phyloP scores from a whole-genome alignment of 345 rosid genomes.

The Sonneratia alba region DNA sequence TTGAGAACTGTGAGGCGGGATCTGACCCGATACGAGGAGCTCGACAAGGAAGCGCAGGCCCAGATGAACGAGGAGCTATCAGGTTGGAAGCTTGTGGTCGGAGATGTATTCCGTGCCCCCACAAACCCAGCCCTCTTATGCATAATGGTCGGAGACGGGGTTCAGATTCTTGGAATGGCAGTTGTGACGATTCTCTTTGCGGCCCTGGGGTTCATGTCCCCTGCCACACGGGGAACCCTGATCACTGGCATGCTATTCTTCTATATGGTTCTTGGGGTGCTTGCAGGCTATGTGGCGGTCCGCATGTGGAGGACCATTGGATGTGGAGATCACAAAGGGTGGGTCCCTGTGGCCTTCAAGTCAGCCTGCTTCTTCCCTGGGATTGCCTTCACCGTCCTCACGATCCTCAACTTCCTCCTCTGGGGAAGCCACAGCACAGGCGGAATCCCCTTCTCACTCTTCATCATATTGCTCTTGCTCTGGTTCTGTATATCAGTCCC shows the following conservation, averaged over 20 bases:
- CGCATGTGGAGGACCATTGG: slow-evolving; percentile 19
- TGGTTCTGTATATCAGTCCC: slow-evolving; percentile 27
- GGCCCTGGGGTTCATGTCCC: slow-evolving; percentile 19
- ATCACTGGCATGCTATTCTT: slow-evolving; percentile 22
- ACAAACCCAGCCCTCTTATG: slow-evolving; percentile 10
- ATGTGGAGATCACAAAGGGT: slow-evolving; percentile 17
- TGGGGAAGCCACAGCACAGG: slow-evolving; percentile 24
- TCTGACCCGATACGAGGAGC: slow-evolving; percentile 79
- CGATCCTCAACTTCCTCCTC: slow-evolving; percentile 15
- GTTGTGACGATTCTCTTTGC: slow-evolving; percentile 20
- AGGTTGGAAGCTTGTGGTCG: slow-evolving; percentile 37
- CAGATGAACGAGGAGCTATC: slow-evolving; percentile 92
- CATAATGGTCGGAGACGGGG: slow-evolving; percentile 20
- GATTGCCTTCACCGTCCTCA: slow-evolving; percentile 17
- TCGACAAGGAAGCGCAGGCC: slow-evolving; percentile 83
- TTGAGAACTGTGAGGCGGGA: slow-evolving; percentile 83
- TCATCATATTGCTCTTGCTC: slow-evolving; percentile 16
- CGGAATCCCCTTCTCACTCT: slow-evolving; percentile 20
- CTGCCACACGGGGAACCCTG: slow-evolving; percentile 21
- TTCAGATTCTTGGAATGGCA: slow-evolving; percentile 21
- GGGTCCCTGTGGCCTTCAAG: slow-evolving; percentile 19
- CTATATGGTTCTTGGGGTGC: slow-evolving; percentile 20
- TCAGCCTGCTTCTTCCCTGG: slow-evolving; percentile 20
- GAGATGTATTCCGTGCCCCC: slow-evolving; percentile 21
- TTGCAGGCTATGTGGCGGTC: slow-evolving; percentile 21